These are phyloP conservation scores for Alopecurus myosuroides DNA, from an alignment of 176 grass and related monocot genomes.

Conservation along the genomic window DNA sequence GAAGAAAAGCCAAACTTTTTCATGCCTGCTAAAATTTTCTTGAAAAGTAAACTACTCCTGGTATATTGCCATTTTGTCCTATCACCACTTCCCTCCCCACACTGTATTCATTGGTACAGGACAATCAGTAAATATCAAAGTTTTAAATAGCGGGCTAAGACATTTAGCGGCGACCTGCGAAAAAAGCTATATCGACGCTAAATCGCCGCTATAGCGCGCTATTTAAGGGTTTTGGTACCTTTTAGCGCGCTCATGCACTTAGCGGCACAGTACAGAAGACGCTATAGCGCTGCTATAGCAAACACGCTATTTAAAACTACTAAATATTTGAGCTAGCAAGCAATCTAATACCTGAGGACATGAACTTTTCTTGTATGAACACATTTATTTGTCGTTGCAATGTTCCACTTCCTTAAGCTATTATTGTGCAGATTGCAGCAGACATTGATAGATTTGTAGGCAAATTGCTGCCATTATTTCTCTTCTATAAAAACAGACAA, in stretches of 20 bases:
- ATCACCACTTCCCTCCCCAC: background rate
- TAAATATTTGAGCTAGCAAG: constrained; percentile 14
- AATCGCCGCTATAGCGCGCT: no score
- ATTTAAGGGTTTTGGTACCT: no score
- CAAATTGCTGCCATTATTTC: background rate
- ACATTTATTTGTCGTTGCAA: background rate
- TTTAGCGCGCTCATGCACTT: no score
- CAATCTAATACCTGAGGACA: background rate
- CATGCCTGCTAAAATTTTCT: background rate
- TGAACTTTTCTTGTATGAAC: background rate
- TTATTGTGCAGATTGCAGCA: background rate
- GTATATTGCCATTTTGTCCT: background rate
- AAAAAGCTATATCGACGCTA: no score
- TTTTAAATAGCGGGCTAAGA: no score
- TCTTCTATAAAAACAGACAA: constrained; percentile 5
- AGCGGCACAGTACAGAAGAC: no score
- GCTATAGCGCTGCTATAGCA: no score
- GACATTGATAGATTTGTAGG: background rate
- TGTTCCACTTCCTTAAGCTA: background rate
- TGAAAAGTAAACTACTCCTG: background rate
- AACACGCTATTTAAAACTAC: no score
- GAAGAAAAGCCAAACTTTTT: background rate
- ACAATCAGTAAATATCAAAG: constrained; percentile 3
- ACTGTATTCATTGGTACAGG: background rate
- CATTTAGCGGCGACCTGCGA: no score